Conservation (phyloP, 305 asterid species). For the Nicotiana rustica region DNA sequence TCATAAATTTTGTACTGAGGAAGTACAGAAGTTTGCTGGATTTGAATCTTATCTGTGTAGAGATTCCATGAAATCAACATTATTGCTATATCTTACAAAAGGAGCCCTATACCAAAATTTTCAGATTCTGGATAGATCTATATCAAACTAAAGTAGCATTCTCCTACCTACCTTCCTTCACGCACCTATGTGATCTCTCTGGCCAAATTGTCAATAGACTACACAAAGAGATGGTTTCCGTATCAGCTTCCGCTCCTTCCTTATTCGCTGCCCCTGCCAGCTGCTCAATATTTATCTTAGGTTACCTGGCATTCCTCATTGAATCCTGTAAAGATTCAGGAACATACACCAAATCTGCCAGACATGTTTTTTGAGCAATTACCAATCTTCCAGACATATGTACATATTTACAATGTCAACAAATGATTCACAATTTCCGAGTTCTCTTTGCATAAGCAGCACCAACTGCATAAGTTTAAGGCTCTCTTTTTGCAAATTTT, state of each 20-base stretch:
- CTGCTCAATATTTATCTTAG: background rate
- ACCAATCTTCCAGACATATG: background rate
- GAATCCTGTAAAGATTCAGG: background rate
- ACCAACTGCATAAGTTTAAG: background rate
- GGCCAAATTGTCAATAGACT: background rate
- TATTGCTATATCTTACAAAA: background rate
- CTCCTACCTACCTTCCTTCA: background rate
- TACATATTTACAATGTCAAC: slow-evolving; percentile 20
- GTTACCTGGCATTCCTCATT: slow-evolving; percentile 2
- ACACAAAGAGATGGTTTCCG: background rate
- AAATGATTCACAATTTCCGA: background rate
- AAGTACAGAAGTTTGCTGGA: background rate
- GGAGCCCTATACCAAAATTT: background rate
- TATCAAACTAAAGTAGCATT: background rate
- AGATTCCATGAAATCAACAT: background rate
- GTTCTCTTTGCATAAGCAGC: slow-evolving; percentile 20
- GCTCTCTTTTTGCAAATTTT: background rate
- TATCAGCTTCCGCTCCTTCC: background rate
- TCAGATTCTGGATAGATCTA: background rate
- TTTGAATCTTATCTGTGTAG: background rate
- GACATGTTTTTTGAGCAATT: background rate
- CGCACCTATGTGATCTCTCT: background rate
- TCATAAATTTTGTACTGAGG: background rate
- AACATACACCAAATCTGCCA: slow-evolving; percentile 14
- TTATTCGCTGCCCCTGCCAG: background rate